A percentile compares a stretch with the other conserved stretches of the same genome.
Evolutionary conservation across 2,329 filamentous ascomycete species (phyloP).

Genomic region (Elsinoe necatrix): DNA sequence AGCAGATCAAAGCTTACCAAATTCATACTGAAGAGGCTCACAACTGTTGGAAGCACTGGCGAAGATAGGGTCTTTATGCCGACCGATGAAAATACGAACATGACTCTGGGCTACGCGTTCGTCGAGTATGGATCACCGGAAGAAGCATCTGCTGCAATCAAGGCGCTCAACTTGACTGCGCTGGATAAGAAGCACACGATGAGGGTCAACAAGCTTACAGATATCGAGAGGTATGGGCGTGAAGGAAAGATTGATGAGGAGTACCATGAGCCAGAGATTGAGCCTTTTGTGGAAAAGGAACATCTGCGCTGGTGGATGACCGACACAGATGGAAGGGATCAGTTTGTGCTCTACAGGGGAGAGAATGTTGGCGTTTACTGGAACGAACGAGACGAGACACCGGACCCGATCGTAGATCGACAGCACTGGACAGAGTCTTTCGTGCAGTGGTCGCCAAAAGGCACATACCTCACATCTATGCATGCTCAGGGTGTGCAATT

Average conservation of each 20-base stretch:
- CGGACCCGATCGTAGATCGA: slow-evolving; percentile 83
- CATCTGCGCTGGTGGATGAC: slow-evolving; percentile 90
- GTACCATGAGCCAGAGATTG: slow-evolving; percentile 72
- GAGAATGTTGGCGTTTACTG: slow-evolving; percentile 93
- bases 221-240: slow-evolving; percentile 90
- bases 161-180: slow-evolving; percentile 74
- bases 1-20: slow-evolving; percentile 92
- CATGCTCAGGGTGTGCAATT: slow-evolving; percentile 95
- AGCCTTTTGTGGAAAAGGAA: slow-evolving; percentile 83
- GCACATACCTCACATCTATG: slow-evolving; percentile 88
- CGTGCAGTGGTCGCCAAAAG: slow-evolving; percentile 93
- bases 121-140: slow-evolving; percentile 89
- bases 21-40: slow-evolving; percentile 90
- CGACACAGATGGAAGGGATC: slow-evolving; percentile 81
- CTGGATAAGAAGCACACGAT: slow-evolving; percentile 97
- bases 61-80: slow-evolving; percentile 94
- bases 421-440: slow-evolving; percentile 97
- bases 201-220: slow-evolving; percentile 94
- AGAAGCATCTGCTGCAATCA: slow-evolving; percentile 82
- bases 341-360: slow-evolving; percentile 88
- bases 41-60: slow-evolving; percentile 70
- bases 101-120: slow-evolving; percentile 87
- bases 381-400: slow-evolving; percentile 91
- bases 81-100: slow-evolving; percentile 67
- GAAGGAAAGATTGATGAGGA: slow-evolving; percentile 91